Conservation (phyloP, 352 stramenopile species). For the Globisporangium megalacanthum region DNA sequence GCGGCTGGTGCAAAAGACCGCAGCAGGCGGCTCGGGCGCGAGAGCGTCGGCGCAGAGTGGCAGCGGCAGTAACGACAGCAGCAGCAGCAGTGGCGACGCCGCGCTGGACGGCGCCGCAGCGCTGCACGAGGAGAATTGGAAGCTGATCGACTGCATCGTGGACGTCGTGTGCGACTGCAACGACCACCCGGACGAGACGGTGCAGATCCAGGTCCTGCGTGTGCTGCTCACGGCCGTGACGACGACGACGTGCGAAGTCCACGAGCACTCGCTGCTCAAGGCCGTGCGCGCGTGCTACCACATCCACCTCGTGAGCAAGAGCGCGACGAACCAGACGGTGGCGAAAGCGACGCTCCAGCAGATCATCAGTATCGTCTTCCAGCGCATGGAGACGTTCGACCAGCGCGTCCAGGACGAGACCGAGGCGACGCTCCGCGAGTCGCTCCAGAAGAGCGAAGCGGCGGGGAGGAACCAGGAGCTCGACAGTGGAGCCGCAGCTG, state of each 20-base stretch:
- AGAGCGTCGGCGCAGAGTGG: constrained; percentile 4
- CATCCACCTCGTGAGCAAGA: constrained; percentile 92
- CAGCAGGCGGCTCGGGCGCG: not conserved
- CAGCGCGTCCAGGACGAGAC: constrained; percentile 70
- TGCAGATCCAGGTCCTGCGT: constrained; percentile 93
- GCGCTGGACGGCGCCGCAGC: constrained; percentile 10
- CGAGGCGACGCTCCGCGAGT: constrained; percentile 43
- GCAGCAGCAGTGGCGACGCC: constrained; percentile 17
- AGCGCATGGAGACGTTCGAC: constrained; percentile 93
- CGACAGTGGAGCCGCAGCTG: constrained; percentile 14
- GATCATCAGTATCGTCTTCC: constrained; percentile 95
- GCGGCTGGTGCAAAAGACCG: constrained; percentile 54
- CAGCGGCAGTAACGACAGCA: constrained; percentile 7
- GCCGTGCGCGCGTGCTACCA: constrained; percentile 95
- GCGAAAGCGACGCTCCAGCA: constrained; percentile 98
- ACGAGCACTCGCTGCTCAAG: constrained; percentile 92
- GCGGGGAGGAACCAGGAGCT: not conserved
- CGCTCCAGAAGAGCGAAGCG: constrained; percentile 33
- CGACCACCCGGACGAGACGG: constrained; percentile 85
- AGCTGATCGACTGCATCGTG: constrained; percentile 86
- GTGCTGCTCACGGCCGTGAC: constrained; percentile 90
- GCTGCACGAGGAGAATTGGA: constrained; percentile 49
- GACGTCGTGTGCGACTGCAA: constrained; percentile 89
- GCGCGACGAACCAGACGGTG: constrained; percentile 93
- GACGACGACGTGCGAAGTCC: constrained; percentile 85